Evolutionary conservation across 2,329 filamentous ascomycete genomes (phyloP).

Genomic region (Fusarium sp.): DNA sequence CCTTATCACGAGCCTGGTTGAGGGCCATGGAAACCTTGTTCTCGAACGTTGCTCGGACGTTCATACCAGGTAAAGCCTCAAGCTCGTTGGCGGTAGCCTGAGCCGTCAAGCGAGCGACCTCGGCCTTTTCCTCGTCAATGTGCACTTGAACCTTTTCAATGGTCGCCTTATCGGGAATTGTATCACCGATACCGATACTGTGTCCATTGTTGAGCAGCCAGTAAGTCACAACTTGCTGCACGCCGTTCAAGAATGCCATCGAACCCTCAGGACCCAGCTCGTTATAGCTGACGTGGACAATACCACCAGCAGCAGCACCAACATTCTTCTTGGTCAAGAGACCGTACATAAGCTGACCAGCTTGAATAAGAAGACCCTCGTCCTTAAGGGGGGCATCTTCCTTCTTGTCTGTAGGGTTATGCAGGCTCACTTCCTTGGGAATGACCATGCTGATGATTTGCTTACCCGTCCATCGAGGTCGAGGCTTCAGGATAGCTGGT

Average conservation of each 20-base stretch:
- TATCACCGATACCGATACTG: constrained; percentile 98
- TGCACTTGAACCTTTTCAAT: constrained; percentile 88
- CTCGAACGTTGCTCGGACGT: constrained; percentile 97
- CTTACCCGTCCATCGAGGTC: constrained; percentile 97
- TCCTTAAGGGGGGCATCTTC: constrained; percentile 78
- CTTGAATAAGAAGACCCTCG: constrained; percentile 85
- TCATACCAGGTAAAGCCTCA: constrained; percentile 98
- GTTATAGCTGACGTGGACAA: constrained; percentile 97
- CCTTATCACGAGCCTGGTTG: constrained; percentile 96
- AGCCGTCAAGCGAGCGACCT: constrained; percentile 82
- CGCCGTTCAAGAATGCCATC: constrained; percentile 96
- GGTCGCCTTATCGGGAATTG: constrained; percentile 89
- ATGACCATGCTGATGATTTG: constrained; percentile 96
- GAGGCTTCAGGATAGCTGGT: constrained; percentile 94
- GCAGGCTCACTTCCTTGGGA: constrained; percentile 87
- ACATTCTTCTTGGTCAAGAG: constrained; percentile 94
- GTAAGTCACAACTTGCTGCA: constrained; percentile 95
- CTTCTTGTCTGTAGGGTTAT: constrained; percentile 72
- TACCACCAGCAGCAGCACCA: constrained; percentile 89
- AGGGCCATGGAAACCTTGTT: constrained; percentile 95
- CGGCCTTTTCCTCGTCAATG: constrained; percentile 85
- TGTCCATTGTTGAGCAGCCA: constrained; percentile 97
- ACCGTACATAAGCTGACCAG: constrained; percentile 91
- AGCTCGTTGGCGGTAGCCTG: constrained; percentile 88
- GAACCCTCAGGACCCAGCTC: constrained; percentile 89